A percentile compares a stretch with the other conserved stretches of the same genome.
phyloP scores from a whole-genome alignment of 495 filamentous ascomycete genomes.

The Alectoria sarmentosa region DNA sequence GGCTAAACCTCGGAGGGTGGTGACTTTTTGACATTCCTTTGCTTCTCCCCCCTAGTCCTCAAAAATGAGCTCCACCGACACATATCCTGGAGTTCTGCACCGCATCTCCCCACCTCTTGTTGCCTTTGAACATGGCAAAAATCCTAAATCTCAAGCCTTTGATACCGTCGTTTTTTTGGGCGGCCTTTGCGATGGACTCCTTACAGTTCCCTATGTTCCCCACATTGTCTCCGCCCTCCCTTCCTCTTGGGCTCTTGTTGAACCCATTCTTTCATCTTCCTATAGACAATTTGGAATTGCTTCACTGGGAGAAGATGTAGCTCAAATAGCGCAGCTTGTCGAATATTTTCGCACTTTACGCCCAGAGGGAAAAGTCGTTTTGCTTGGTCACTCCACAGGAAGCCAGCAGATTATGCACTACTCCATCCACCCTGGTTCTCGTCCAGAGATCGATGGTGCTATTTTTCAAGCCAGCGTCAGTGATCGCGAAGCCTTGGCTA shows the following conservation, averaged over 20 bases:
- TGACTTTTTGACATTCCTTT: no score
- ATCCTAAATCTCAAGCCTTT: constrained; percentile 27
- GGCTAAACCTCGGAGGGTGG: no score
- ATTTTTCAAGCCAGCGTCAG: constrained; percentile 78
- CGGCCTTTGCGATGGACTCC: constrained; percentile 75
- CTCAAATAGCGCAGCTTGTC: constrained; percentile 67
- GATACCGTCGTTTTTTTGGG: constrained; percentile 79
- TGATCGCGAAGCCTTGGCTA: constrained; percentile 62
- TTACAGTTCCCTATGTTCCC: constrained; percentile 56
- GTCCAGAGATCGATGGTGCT: constrained; percentile 58
- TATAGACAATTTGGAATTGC: constrained; percentile 69
- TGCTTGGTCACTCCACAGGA: constrained; percentile 86
- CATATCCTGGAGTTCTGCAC: constrained; percentile 18
- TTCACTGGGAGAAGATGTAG: constrained; percentile 60
- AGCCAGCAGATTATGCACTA: constrained; percentile 86
- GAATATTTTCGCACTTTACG: constrained; percentile 50
- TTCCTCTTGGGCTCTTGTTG: constrained; percentile 55
- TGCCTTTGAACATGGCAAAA: constrained; percentile 22
- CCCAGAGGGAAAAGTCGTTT: constrained; percentile 52
- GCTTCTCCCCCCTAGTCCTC: background rate
- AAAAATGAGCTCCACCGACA: constrained; percentile 3
- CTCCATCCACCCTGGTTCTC: constrained; percentile 36
- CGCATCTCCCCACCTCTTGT: constrained; percentile 17
- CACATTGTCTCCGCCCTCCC: constrained; percentile 50
- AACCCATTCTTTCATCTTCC: constrained; percentile 53